Conservation (phyloP, 2,329 filamentous ascomycete species). For the Fusarium xylarioides region DNA sequence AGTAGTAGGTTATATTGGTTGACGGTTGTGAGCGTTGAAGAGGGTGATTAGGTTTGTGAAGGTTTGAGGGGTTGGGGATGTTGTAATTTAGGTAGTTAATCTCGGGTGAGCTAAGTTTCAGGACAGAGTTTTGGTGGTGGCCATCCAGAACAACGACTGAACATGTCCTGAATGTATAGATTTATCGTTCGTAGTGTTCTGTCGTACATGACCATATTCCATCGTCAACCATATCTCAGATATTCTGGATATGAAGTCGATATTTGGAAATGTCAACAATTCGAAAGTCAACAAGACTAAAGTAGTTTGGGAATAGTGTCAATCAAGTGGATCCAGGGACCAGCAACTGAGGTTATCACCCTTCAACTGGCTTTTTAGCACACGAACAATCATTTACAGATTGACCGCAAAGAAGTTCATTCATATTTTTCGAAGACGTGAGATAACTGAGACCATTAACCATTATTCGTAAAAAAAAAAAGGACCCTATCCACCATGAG, state of each 20-base stretch:
- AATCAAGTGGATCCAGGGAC: neutral
- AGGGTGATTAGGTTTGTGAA: neutral
- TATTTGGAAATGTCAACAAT: accelerated
- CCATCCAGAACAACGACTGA: neutral
- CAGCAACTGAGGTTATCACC: neutral
- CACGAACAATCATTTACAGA: neutral
- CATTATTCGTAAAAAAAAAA: neutral
- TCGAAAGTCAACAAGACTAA: neutral
- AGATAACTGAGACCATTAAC: neutral
- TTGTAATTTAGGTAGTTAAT: neutral
- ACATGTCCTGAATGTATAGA: accelerated
- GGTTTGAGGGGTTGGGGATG: neutral
- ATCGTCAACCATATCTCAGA: accelerated
- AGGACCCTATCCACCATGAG: no score
- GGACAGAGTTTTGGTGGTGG: neutral
- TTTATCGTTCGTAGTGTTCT: accelerated
- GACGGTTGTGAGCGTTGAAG: neutral
- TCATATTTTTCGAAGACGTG: no score
- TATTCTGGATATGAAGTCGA: accelerated
- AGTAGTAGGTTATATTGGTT: neutral
- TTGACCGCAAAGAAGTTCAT: neutral
- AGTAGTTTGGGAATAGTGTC: neutral
- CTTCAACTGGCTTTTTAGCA: neutral
- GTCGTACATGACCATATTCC: no score
- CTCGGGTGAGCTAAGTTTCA: neutral